phyloP scores from a whole-genome alignment of 306 rosid genomes.

The Fagus sylvatica region DNA sequence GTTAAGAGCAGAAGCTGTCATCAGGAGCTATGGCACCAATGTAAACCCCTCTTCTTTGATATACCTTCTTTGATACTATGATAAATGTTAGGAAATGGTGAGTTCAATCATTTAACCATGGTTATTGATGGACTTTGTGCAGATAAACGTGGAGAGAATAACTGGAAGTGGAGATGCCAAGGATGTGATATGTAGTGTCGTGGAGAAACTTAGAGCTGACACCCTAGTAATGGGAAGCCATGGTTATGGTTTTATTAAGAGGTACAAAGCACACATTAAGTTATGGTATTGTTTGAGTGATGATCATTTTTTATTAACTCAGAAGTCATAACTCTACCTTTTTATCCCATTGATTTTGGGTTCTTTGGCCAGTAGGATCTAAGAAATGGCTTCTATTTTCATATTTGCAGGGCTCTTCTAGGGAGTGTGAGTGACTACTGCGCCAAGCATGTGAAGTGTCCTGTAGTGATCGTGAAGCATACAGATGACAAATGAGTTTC shows the following conservation, averaged over 20 bases:
- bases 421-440: constrained; percentile 91
- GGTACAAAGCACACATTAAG: constrained; percentile 27
- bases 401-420: constrained; percentile 57
- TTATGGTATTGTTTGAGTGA: neutral
- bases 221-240: constrained; percentile 84
- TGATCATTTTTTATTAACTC: neutral
- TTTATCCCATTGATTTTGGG: no score
- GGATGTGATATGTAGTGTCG: constrained; percentile 64
- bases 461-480: constrained; percentile 74
- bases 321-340: no score
- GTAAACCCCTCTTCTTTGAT: constrained; percentile 20
- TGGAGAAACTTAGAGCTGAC: constrained; percentile 59
- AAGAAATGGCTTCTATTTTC: neutral
- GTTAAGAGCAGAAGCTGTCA: constrained; percentile 68
- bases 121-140: constrained; percentile 21
- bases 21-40: constrained; percentile 33
- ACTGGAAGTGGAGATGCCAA: constrained; percentile 71
- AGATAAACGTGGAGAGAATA: constrained; percentile 58
- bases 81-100: no score
- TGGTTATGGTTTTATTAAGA: constrained; percentile 78
- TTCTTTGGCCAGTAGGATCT: no score
- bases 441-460: constrained; percentile 68
- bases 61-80: neutral
- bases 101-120: no score
- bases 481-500: constrained; percentile 21